Base-by-base conservation (phyloP, 305 asterid genomes). In the Solanum hybrid region DNA sequence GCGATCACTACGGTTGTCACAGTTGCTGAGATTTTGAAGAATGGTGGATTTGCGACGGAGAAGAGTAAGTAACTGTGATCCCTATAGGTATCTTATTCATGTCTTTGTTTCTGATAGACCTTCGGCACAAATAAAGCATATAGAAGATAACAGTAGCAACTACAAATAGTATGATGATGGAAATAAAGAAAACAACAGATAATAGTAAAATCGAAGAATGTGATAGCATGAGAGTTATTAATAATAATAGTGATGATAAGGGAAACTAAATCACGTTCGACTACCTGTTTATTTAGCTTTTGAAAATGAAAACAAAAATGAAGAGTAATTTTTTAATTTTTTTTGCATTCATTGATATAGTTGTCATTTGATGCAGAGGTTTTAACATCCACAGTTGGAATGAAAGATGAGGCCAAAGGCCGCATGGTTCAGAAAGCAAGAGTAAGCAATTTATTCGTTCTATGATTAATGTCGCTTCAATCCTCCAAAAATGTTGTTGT, bases 1-100 rank as follows among this genome's bases (percentile, higher is more conserved):
- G 98, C 98, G 27, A 95, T 96, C 91, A 95, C 98, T 39, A 95
- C 97, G 17, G 98, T 95, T 20, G 98, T 95, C 84, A 96, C 98
- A 33, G 95, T 96, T 79, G 93, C 98, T 27, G 98, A 96, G 93
- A 96, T 96, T 89, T 93, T 96, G 91, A 96, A 96, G 96, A 95
- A 95, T 70, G 94, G 95, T 91, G 98, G 98, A 39, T 95, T 94
- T 81, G 98, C 95, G 24, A 92, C 89, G 22, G 97, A 95, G 93
- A 96, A 95, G 90, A 94, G 98, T 96, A 94, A 90, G 95, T 86
- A 79, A 80, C 68, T 29, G 27, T 83, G 87, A 41, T 83, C 73
- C 38, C 38, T 39, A 4, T 82, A 41, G 0, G 87, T 39, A 38
- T 26, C 22, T 81, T 57, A 57, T 57, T 57, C 29, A 78, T 78